Evolutionary conservation across 2,329 filamentous ascomycete genomes (phyloP).

Genomic region (Aspergillus quadrilineatus): DNA sequence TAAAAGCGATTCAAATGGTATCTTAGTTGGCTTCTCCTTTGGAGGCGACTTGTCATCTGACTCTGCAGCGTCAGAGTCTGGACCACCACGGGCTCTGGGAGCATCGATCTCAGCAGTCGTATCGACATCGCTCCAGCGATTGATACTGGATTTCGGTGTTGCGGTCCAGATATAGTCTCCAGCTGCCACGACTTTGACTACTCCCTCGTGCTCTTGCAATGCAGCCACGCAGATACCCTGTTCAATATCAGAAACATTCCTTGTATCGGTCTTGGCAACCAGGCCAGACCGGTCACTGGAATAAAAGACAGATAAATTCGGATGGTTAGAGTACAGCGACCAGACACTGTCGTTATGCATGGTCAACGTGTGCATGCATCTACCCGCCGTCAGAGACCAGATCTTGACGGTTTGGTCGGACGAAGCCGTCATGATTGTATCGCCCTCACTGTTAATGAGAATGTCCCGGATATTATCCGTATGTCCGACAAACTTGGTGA

Average conservation of each 20-base stretch:
- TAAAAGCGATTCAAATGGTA: constrained; percentile 75
- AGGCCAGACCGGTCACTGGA: constrained; percentile 89
- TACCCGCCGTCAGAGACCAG: constrained; percentile 91
- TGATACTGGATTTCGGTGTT: constrained; percentile 86
- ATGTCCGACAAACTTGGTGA: constrained; percentile 96
- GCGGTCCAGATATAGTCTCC: constrained; percentile 85
- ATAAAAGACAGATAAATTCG: constrained; percentile 85
- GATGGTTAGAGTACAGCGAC: constrained; percentile 88
- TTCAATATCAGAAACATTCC: constrained; percentile 73
- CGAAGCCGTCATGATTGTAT: constrained; percentile 89
- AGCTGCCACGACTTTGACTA: constrained; percentile 59
- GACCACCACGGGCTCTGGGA: constrained; percentile 46
- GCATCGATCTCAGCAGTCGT: constrained; percentile 67
- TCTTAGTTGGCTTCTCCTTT: constrained; percentile 47
- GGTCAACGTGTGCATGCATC: constrained; percentile 96
- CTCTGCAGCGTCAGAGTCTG: constrained; percentile 31
- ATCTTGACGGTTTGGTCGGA: constrained; percentile 97
- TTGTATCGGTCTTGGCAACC: constrained; percentile 93
- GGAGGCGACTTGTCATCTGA: constrained; percentile 18
- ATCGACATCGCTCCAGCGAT: constrained; percentile 85
- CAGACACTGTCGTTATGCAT: constrained; percentile 99
- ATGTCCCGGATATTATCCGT: constrained; percentile 93
- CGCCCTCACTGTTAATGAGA: constrained; percentile 81
- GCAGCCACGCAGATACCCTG: constrained; percentile 88
- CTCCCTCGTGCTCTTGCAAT: constrained; percentile 81